Evolutionary conservation across 2,329 filamentous ascomycete genomes (phyloP).

Genomic region (Arthrinium phaeospermum): DNA sequence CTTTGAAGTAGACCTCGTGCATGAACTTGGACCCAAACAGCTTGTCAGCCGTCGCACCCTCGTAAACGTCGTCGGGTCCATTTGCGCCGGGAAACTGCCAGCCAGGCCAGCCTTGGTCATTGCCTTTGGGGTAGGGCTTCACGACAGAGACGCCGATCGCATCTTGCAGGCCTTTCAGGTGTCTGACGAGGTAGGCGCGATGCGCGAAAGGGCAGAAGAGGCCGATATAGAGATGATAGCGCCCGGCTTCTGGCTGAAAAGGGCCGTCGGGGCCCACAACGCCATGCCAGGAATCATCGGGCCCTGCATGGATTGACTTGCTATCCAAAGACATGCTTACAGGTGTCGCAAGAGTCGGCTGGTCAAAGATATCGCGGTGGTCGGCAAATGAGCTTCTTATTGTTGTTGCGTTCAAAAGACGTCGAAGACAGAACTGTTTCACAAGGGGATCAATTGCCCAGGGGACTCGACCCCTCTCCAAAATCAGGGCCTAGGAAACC

Average conservation of each 20-base stretch:
- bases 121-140: slow-evolving; percentile 70
- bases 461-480: not conserved
- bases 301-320: slow-evolving; percentile 30
- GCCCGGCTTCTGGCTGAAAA: slow-evolving; percentile 31
- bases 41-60: slow-evolving; percentile 63
- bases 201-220: slow-evolving; percentile 72
- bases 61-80: slow-evolving; percentile 54
- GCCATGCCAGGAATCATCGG: slow-evolving; percentile 34
- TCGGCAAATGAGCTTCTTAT: not conserved
- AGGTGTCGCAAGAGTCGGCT: too few species aligned
- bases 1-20: slow-evolving; percentile 67
- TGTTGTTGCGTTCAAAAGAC: not conserved
- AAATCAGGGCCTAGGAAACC: not conserved
- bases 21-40: slow-evolving; percentile 64
- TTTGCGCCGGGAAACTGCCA: slow-evolving; percentile 61
- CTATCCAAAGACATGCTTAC: not conserved
- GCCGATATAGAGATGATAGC: slow-evolving; percentile 45
- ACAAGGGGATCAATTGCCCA: too few species aligned
- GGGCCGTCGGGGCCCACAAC: slow-evolving; percentile 29
- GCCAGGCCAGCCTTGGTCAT: slow-evolving; percentile 66
- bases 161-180: slow-evolving; percentile 61
- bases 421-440: not conserved
- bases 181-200: slow-evolving; percentile 60
- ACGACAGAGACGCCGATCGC: slow-evolving; percentile 64
- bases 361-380: too few species aligned